Evolutionary conservation across 371 early-diverging fungal genomes (phyloP), one percentile per base, ranked within the genome.

Genomic region (Cokeromyces recurvatus): DNA sequence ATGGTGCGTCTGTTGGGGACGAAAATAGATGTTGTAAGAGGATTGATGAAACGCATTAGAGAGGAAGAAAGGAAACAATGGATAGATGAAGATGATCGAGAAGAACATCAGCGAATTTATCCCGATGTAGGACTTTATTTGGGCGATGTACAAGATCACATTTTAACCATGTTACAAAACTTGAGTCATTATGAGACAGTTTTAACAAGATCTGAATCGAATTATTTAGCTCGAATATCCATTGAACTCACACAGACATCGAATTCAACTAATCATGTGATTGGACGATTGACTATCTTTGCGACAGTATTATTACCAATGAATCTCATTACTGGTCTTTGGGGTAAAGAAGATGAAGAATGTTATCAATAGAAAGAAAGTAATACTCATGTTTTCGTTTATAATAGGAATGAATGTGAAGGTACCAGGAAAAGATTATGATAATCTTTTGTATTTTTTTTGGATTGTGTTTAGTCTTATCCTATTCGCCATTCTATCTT

Each of bases 281-380:
- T 95, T 8, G 86, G 90, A 38, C 85, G 85, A 35, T 73, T 97
- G 65, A 95, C 97, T 15, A 89, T 90, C n/a, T 60, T 95, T 46
- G 96, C 94, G 0, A 83, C 85, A 46, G 84, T 97, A 9, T 65
- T 97, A 15, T 78, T 97, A 3, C 98, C 98, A 15, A 79, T 97
- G 71, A 96, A 95, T 48, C 74, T 96, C 24, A 77, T 95, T n/a
- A 91, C 96, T 0, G 96, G 95, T 32, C 54, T 93, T 32, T 92
- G 83, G 85, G 94, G 94, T 4, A 90, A 89, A n/a, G n/a, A n/a
- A n/a, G n/a, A n/a, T n/a, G 83, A 93, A 94, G n/a, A n/a, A n/a
- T n/a, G n/a, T n/a, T n/a, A n/a, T n/a, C n/a, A n/a, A n/a, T n/a
- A n/a, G n/a, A n/a, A n/a, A n/a, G n/a, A n/a, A n/a, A n/a, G n/a